A percentile compares a stretch with the other conserved stretches of the same genome.
Conservation (phyloP, 257 asterid genomes). For the Fraxinus cuspidata region DNA sequence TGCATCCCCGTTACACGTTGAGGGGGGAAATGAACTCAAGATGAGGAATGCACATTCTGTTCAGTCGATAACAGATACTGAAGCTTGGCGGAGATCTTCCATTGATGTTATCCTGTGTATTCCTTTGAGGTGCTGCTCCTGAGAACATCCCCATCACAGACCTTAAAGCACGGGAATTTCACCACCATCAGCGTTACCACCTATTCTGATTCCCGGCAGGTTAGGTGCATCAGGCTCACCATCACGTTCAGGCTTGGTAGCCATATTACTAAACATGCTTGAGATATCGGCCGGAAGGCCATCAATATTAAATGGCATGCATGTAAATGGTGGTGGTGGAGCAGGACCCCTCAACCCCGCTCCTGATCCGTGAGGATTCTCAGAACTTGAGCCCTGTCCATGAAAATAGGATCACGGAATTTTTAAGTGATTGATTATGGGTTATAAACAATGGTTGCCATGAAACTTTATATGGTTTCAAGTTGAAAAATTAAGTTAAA, state of each 20-base stretch:
- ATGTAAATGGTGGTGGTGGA: constrained; percentile 43
- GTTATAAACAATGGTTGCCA: background rate
- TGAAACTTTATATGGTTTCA: background rate
- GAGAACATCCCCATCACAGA: constrained; percentile 78
- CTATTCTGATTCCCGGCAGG: constrained; percentile 44
- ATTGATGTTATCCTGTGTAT: constrained; percentile 40
- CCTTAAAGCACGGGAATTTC: constrained; percentile 64
- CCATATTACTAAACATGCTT: constrained; percentile 49
- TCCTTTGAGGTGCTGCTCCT: constrained; percentile 43
- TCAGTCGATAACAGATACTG: constrained; percentile 5
- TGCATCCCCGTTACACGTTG: background rate
- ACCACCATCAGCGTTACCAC: constrained; percentile 42
- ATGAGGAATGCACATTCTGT: background rate
- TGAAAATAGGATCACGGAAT: background rate
- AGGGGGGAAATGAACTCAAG: constrained; percentile 17
- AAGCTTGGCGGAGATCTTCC: constrained; percentile 51
- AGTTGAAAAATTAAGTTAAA: background rate
- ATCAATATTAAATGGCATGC: constrained; percentile 50
- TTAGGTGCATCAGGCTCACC: constrained; percentile 27
- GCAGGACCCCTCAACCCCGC: constrained; percentile 47
- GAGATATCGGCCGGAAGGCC: constrained; percentile 47
- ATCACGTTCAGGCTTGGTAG: constrained; percentile 23
- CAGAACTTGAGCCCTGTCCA: constrained; percentile 55
- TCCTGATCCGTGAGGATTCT: constrained; percentile 31
- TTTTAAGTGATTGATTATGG: background rate